phyloP scores from a whole-genome alignment of 2,329 filamentous ascomycete species.

The Stagonosporopsis tanaceti region DNA sequence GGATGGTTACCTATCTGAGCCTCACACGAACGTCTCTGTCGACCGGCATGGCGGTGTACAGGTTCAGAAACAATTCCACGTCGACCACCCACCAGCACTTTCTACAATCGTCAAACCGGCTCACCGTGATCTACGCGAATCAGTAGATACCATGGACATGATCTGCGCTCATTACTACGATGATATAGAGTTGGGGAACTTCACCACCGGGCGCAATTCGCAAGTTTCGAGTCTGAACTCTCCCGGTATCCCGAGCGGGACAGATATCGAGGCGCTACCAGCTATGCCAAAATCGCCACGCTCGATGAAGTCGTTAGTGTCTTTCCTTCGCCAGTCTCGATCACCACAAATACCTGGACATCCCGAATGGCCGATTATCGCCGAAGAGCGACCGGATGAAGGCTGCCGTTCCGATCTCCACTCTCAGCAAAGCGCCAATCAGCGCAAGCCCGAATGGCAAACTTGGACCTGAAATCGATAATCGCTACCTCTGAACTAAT shows the following conservation, averaged over 20 bases:
- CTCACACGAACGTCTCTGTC: constrained; percentile 28
- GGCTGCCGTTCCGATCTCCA: neutral
- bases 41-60: constrained; percentile 34
- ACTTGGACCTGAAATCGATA: constrained; percentile 16
- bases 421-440: constrained; percentile 6
- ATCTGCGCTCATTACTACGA: constrained; percentile 30
- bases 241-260: constrained; percentile 8
- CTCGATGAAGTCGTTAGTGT: constrained; percentile 9
- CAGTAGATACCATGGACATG: constrained; percentile 25
- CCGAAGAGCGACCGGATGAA: constrained; percentile 6
- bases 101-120: neutral
- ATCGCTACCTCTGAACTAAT: neutral
- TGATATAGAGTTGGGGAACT: constrained; percentile 37
- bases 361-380: constrained; percentile 8
- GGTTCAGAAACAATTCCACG: constrained; percentile 26
- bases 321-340: neutral
- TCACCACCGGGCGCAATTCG: constrained; percentile 24
- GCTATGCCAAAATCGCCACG: constrained; percentile 25
- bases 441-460: constrained; percentile 19
- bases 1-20: constrained; percentile 37
- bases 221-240: constrained; percentile 19
- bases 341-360: constrained; percentile 1
- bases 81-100: constrained; percentile 19
- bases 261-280: constrained; percentile 29
- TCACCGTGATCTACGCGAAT: constrained; percentile 8